Conservation (phyloP, 2,329 filamentous ascomycete species). For the Lecanoromycetidae sp. region DNA sequence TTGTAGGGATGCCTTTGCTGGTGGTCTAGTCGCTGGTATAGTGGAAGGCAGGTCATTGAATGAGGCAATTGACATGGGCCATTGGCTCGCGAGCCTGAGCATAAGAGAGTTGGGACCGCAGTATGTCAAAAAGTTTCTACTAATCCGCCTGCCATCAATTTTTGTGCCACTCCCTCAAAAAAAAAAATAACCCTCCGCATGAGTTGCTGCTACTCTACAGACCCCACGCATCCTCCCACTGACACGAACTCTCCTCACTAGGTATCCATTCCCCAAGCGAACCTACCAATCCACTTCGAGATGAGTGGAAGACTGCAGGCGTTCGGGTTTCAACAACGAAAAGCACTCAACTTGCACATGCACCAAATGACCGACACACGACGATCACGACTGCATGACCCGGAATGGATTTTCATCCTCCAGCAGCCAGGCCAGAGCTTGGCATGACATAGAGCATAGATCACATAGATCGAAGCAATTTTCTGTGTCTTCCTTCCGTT, state of each 20-base stretch:
- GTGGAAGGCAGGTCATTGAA: slow-evolving; percentile 72
- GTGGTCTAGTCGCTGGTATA: slow-evolving; percentile 81
- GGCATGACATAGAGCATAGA: slow-evolving; percentile 4
- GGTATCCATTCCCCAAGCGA: slow-evolving; percentile 74
- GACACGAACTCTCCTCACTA: slow-evolving; percentile 25
- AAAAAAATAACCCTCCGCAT: too few relatives aligned
- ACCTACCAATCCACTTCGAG: slow-evolving; percentile 45
- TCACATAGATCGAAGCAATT: slow-evolving; percentile 1
- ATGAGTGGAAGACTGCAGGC: slow-evolving; percentile 28
- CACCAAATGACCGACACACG: slow-evolving; percentile 2
- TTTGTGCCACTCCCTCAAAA: background rate
- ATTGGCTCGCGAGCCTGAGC: slow-evolving; percentile 90
- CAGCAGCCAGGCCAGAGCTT: background rate
- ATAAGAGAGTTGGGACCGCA: slow-evolving; percentile 92
- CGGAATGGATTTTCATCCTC: slow-evolving; percentile 14
- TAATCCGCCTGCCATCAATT: background rate
- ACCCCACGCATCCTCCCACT: background rate
- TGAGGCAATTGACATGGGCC: slow-evolving; percentile 75
- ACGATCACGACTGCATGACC: slow-evolving; percentile 5
- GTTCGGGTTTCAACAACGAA: slow-evolving; percentile 19
- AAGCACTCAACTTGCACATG: slow-evolving; percentile 12
- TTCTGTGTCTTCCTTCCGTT: too few relatives aligned
- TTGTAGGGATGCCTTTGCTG: slow-evolving; percentile 80
- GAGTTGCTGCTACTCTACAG: too few relatives aligned
- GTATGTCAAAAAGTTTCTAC: slow-evolving; percentile 47